Evolutionary conservation across 495 filamentous ascomycete species (phyloP), one percentile per base, ranked within the genome.

Genomic region (Tetracladium marchalianum): DNA sequence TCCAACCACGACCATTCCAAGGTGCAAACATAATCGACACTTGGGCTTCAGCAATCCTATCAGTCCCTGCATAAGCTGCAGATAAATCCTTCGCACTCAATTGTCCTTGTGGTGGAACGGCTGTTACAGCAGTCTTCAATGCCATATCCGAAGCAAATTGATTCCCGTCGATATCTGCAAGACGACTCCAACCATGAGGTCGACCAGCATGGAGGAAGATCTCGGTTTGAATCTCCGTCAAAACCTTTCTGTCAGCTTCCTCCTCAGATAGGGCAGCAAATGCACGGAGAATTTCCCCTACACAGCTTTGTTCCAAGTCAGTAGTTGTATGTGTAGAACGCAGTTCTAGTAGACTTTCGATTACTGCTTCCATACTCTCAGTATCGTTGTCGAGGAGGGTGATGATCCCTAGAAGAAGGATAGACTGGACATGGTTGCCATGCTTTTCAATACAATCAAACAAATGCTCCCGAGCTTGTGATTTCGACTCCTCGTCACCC

Each of bases 11-110:
- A 11, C 32, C 39, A 11, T n/a, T 46, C 88, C 87, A 96, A 18
- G 92, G 93, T 22, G 90, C 82, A 41, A 92, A 55, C 69, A 92
- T 76, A 43, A 92, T 72, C 27, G 82, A 83, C 48, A 73, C 73
- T 63, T 94, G 81, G 17, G 84, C 83, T 67, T 92, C 85, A 31
- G 71, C 71, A 11, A 77, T 67, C 42, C 71, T 77, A 17, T 82
- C 79, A 8, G 84, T 84, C 9, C 87, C 84, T 1, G 83, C 78
- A 67, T 85, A 87, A n/a, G 85, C 83, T 56, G 69, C 63, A 11
- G 85, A 79, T 42, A 97, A 65, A 46, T 84, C 82, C 16, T 71
- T 72, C 12, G 85, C 78, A 7, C 71, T 76, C 22, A 93, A 64
- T 19, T 75, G 68, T 2, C 87, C 82, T 36, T 68, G 52, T 4